These are phyloP conservation scores for Pulveroboletus ravenelii DNA, from an alignment of 768 basidiomycete genomes.

Conservation along the genomic window DNA sequence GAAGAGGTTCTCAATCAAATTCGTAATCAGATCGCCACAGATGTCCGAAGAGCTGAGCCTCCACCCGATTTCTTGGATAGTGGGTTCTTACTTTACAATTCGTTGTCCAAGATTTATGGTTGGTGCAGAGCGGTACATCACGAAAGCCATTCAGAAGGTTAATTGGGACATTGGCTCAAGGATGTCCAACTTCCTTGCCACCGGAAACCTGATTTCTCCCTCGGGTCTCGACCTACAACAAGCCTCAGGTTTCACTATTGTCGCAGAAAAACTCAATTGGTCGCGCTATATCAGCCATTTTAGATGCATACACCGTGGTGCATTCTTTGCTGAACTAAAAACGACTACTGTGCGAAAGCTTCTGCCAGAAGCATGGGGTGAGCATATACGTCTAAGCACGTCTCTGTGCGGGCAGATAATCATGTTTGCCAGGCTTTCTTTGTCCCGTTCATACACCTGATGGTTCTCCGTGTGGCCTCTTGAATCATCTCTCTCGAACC, in stretches of 20 bases:
- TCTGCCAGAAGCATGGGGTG: slow-evolving; percentile 97
- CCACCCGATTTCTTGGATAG: slow-evolving; percentile 87
- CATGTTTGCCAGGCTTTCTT: slow-evolving; percentile 64
- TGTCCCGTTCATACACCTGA: slow-evolving; percentile 99
- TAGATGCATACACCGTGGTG: slow-evolving; percentile 95
- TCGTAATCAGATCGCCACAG: slow-evolving; percentile 61
- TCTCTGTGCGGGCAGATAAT: slow-evolving; percentile 6
- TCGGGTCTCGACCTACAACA: slow-evolving; percentile 96
- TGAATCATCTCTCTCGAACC: slow-evolving; percentile 92
- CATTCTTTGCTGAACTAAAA: slow-evolving; percentile 98
- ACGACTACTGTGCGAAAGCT: slow-evolving; percentile 97
- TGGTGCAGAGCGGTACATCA: slow-evolving; percentile 70
- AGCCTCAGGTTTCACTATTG: slow-evolving; percentile 96
- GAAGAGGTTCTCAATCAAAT: slow-evolving; percentile 82
- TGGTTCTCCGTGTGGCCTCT: slow-evolving; percentile 93
- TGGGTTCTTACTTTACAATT: slow-evolving; percentile 35
- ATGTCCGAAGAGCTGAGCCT: slow-evolving; percentile 69
- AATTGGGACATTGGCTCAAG: slow-evolving; percentile 91
- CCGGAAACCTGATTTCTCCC: slow-evolving; percentile 92
- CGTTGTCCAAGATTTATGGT: slow-evolving; percentile 3
- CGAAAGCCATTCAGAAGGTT: slow-evolving; percentile 65
- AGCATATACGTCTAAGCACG: slow-evolving; percentile 12
- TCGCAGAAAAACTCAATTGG: slow-evolving; percentile 99
- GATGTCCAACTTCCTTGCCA: slow-evolving; percentile 92
- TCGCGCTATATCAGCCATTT: slow-evolving; percentile 98